Evolutionary conservation across 1,284 basidiomycete species (phyloP).

Genomic region (Microbotryum intermedium): DNA sequence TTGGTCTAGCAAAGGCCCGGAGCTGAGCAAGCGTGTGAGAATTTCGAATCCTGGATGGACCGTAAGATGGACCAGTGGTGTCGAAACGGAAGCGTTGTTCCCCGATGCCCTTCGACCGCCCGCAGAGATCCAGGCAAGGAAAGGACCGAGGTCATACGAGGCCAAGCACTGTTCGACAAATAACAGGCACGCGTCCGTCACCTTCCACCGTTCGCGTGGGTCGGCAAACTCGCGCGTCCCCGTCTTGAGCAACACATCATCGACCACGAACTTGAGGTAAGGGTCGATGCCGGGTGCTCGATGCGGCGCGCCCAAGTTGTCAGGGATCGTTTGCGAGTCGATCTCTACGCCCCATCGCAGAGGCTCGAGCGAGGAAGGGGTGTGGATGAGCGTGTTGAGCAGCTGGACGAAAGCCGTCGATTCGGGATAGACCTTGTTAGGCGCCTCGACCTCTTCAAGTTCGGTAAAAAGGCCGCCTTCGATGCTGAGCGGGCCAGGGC

Average conservation of each 20-base stretch:
- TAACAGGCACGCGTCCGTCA: conserved; percentile 72
- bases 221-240: conserved; percentile 59
- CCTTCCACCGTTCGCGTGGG: conserved; percentile 72
- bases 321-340: conserved; percentile 63
- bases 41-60: conserved; percentile 84
- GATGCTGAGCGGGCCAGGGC: conserved; percentile 25
- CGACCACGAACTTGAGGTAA: conserved; percentile 75
- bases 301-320: conserved; percentile 63
- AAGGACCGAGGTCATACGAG: conserved; percentile 61
- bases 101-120: conserved; percentile 14
- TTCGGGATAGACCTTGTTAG: conserved; percentile 68
- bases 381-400: conserved; percentile 65
- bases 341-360: conserved; percentile 45
- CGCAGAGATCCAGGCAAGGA: conserved; percentile 30
- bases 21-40: conserved; percentile 67
- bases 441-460: conserved; percentile 74
- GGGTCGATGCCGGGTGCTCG: conserved; percentile 68
- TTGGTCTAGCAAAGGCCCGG: conserved; percentile 58
- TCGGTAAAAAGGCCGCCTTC: conserved; percentile 44
- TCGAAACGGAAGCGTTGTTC: not conserved
- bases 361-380: conserved; percentile 50
- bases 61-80: conserved; percentile 38
- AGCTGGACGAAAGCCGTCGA: conserved; percentile 81
- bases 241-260: conserved; percentile 63
- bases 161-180: conserved; percentile 78